Base-by-base conservation (phyloP, 2,329 filamentous ascomycete species). In the Teratosphaeria destructans region DNA sequence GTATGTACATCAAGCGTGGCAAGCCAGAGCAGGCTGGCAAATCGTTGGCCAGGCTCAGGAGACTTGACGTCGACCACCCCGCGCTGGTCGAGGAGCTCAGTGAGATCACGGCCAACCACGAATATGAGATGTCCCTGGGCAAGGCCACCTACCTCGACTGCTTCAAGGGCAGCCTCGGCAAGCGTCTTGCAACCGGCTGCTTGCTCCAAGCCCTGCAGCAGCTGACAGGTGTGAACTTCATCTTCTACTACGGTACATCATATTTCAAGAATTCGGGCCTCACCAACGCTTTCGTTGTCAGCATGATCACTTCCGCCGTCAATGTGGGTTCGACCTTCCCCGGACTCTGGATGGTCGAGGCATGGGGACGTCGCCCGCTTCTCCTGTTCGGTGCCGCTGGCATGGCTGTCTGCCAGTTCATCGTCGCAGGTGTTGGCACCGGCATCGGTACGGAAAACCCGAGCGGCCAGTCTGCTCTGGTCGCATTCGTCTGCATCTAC, bases 41-140 rank as follows among this genome's bases (percentile, higher is more conserved):
- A 57, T 67, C 71, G 5, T 66, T 73, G 23, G 14, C 84, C 56
- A 82, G 79, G 58, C 83, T 95, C 32, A 88, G 90, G 70, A 87
- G 88, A 62, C 87, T 95, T 75, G 61, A 63, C 34, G 54, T 77
- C 61, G 84, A 89, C 82, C 74, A 87, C 90, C 76, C 84, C 84
- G 75, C 71, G 1, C 54, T 74, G 5, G 65, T 71, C 7, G 78
- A 84, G 63, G 90, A 96, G 76, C 81, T 95, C 29, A 83, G 85
- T 27, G 90, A 95, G 77, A 90, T 96, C 65, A 82, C 92, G 59
- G 91, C 90, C 77, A 96, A 95, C 79, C 85, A 93, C 76, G 88
- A 89, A 75, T 91, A 93, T 71, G 91, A 96, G 78, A 78, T 87
- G 68, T 87, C 62, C 82, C 85, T 70, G 73, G 71, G 71, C 35